Evolutionary conservation across 2,329 filamentous ascomycete species (phyloP).

Genomic region (Teratosphaeria epicoccoides): DNA sequence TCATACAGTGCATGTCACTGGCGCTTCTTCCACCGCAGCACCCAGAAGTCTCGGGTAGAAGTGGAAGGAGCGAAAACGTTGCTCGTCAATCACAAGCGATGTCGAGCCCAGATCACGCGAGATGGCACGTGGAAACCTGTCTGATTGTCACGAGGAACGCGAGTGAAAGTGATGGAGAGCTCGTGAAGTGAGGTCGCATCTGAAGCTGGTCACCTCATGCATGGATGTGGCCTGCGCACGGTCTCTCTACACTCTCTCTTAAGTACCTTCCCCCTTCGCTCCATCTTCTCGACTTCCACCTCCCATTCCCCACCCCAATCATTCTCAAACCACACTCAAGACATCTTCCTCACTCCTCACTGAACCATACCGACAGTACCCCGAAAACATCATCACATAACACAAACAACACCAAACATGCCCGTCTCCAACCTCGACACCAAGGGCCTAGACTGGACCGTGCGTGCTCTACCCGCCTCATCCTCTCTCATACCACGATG

Average conservation of each 20-base stretch:
- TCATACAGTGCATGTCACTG: neutral
- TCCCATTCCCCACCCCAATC: neutral
- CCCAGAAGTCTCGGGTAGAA: too few relatives aligned
- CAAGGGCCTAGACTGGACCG: neutral
- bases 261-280: neutral
- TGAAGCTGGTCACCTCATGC: neutral
- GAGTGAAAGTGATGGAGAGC: neutral
- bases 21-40: too few relatives aligned
- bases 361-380: too few relatives aligned
- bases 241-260: neutral
- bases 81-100: neutral
- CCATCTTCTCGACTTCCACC: neutral
- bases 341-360: neutral
- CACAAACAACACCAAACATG: neutral
- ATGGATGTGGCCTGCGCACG: neutral
- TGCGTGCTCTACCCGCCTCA: neutral
- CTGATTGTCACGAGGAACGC: neutral
- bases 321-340: neutral
- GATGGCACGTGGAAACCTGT: neutral
- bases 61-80: neutral
- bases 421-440: neutral
- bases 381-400: neutral
- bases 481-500: neutral
- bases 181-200: neutral
- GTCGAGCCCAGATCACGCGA: neutral